A percentile compares a stretch with the other conserved stretches of the same genome.
Conservation (phyloP, 73 alveolate genomes). For the Paramecium biaurelia region DNA sequence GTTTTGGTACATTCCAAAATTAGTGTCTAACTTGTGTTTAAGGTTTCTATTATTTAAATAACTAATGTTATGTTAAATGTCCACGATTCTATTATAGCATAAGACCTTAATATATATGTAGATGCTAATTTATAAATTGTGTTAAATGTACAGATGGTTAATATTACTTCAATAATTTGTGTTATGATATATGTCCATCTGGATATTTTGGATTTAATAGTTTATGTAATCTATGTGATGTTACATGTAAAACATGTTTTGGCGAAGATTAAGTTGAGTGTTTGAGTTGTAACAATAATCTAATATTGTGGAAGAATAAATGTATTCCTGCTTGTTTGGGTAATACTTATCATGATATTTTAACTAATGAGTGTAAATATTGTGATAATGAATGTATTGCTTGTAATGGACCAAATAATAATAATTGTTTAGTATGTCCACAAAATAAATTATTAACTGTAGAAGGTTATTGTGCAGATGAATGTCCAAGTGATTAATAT, state of each 20-base stretch:
- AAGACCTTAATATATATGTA: not conserved
- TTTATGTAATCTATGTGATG: not conserved
- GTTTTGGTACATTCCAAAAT: not conserved
- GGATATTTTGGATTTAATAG: not conserved
- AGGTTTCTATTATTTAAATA: not conserved
- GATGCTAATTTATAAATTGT: not conserved
- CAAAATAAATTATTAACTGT: not conserved
- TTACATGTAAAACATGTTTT: not conserved
- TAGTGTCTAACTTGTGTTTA: not conserved
- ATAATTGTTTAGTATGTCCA: not conserved
- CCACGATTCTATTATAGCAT: not conserved
- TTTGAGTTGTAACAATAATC: not conserved
- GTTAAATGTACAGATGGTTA: not conserved
- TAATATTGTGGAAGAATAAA: not conserved
- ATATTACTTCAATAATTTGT: not conserved
- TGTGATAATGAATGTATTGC: not conserved
- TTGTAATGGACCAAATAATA: slow-evolving; percentile 14
- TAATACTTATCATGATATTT: not conserved
- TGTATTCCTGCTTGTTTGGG: not conserved
- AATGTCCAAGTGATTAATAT: not conserved
- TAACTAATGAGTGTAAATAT: not conserved
- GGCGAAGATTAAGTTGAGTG: not conserved
- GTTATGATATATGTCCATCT: not conserved
- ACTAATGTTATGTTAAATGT: not conserved
- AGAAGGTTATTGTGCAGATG: not conserved